These are phyloP conservation scores for Flaveria bidentis DNA, from an alignment of 129 eudicot genomes.

Conservation along the genomic window DNA sequence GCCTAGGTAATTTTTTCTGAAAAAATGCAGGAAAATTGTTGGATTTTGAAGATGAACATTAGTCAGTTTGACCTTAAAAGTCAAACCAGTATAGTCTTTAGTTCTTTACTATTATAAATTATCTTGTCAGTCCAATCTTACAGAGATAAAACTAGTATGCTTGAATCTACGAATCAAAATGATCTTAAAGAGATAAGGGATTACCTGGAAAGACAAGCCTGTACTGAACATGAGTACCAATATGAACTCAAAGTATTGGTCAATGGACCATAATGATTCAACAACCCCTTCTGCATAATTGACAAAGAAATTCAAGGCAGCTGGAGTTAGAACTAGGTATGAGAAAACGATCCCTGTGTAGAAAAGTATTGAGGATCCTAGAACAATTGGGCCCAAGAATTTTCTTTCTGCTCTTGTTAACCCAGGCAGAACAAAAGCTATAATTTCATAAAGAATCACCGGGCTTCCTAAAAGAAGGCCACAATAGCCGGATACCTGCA, in stretches of 20 bases:
- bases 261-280: conserved; percentile 97
- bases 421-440: conserved; percentile 92
- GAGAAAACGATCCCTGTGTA: conserved; percentile 80
- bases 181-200: neutral
- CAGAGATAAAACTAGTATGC: neutral
- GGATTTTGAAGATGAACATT: conserved; percentile 15
- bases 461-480: conserved; percentile 96
- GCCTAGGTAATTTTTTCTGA: neutral
- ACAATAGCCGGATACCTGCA: conserved; percentile 97
- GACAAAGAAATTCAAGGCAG: conserved; percentile 93
- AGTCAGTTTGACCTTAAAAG: conserved; percentile 8
- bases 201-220: conserved; percentile 96
- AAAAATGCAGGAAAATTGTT: neutral
- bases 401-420: conserved; percentile 81
- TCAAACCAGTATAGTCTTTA: too few species aligned
- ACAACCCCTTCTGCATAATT: conserved; percentile 95
- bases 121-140: too few species aligned
- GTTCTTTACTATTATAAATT: too few species aligned
- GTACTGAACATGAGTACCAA: conserved; percentile 97
- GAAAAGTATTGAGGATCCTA: conserved; percentile 91
- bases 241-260: conserved; percentile 93
- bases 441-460: conserved; percentile 88
- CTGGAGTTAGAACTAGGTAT: conserved; percentile 88
- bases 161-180: neutral
- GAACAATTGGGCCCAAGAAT: conserved; percentile 82